phyloP scores from a whole-genome alignment of 345 rosid species.

The Microthlaspi erraticum region DNA sequence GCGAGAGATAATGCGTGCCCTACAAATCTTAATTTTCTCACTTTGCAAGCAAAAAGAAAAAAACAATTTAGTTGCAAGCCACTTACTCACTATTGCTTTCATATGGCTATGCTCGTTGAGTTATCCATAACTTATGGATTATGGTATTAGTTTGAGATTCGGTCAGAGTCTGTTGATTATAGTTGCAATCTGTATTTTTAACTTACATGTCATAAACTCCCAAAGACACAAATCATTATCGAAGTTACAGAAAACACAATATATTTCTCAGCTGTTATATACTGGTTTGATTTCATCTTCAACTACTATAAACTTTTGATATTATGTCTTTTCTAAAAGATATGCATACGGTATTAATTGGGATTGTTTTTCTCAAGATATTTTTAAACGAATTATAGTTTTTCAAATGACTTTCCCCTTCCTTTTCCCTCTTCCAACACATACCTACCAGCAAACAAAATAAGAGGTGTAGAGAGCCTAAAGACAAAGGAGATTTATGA shows the following conservation, averaged over 20 bases:
- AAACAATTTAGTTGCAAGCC: conserved; percentile 28
- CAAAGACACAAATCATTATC: background rate
- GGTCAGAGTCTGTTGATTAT: no score
- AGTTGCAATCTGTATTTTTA: no score
- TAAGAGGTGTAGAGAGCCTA: conserved; percentile 19
- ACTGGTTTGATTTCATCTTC: background rate
- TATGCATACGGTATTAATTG: background rate
- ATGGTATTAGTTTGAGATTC: background rate
- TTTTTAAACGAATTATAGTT: background rate
- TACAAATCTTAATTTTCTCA: conserved; percentile 41
- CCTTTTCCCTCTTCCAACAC: background rate
- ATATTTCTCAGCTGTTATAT: no score
- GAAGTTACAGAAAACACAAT: background rate
- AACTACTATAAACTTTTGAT: background rate
- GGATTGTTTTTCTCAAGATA: no score
- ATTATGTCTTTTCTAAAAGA: background rate
- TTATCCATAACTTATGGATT: conserved; percentile 36
- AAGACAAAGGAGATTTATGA: conserved; percentile 20
- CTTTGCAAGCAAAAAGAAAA: conserved; percentile 16
- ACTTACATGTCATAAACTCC: background rate
- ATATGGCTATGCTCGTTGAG: conserved; percentile 35
- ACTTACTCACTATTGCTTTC: conserved; percentile 35
- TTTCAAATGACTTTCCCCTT: background rate
- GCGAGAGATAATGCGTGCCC: conserved; percentile 43
- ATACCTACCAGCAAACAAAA: background rate